Evolutionary conservation across 768 basidiomycete genomes (phyloP).

Genomic region (Chlorophyllum brunneum): DNA sequence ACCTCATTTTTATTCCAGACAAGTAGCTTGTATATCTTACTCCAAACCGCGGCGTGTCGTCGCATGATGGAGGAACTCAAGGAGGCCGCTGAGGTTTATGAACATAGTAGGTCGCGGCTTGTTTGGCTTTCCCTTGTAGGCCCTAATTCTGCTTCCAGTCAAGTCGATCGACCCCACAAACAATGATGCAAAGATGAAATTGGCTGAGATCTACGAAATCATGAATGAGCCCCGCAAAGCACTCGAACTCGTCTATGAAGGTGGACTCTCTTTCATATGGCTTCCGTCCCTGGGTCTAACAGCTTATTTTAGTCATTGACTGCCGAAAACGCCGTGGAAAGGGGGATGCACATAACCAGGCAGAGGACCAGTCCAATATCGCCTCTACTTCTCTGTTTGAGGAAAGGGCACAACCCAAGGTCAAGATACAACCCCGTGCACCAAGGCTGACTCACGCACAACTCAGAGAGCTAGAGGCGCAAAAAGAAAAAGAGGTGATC

Average conservation of each 20-base stretch:
- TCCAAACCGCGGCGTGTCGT: constrained; percentile 80
- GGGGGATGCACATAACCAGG: constrained; percentile 10
- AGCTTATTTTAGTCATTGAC: constrained; percentile 45
- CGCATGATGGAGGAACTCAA: constrained; percentile 70
- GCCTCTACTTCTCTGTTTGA: constrained; percentile 55
- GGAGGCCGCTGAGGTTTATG: constrained; percentile 80
- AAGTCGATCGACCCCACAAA: constrained; percentile 68
- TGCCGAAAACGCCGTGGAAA: constrained; percentile 50
- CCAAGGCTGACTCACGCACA: constrained; percentile 52
- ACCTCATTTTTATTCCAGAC: constrained; percentile 42
- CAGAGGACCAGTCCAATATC: constrained; percentile 15
- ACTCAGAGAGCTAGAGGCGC: constrained; percentile 56
- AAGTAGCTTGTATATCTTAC: constrained; percentile 63
- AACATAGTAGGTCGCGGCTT: constrained; percentile 52
- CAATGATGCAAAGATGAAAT: constrained; percentile 82
- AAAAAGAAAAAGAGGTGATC: constrained; percentile 63
- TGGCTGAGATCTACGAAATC: constrained; percentile 89
- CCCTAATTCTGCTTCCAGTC: constrained; percentile 39
- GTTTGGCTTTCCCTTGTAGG: not conserved
- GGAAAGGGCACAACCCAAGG: constrained; percentile 41
- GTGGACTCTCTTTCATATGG: constrained; percentile 31
- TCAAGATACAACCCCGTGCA: constrained; percentile 29
- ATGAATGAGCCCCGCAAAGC: constrained; percentile 77
- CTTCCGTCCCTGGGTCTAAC: not conserved
- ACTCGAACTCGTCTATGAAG: constrained; percentile 79